Evolutionary conservation across 2,329 filamentous ascomycete species (phyloP).

Genomic region (Fusarium palustre): DNA sequence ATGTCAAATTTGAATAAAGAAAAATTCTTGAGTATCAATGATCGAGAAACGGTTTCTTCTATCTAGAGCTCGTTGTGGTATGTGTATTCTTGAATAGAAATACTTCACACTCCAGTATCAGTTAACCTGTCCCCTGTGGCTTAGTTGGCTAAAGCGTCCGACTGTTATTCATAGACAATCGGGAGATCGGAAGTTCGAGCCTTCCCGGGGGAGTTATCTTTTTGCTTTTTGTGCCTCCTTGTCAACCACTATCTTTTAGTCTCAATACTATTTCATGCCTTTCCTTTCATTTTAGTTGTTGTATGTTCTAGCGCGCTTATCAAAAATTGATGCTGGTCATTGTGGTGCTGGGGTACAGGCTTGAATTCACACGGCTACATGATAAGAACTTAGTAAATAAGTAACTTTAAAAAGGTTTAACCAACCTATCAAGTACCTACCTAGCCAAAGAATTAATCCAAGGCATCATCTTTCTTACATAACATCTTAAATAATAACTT

Average conservation of each 20-base stretch:
- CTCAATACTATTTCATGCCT: accelerated
- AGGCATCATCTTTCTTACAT: too few species aligned
- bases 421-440: too few species aligned
- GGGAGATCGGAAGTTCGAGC: conserved; percentile 49
- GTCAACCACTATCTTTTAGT: too few species aligned
- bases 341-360: too few species aligned
- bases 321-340: too few species aligned
- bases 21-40: neutral
- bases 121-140: conserved; percentile 39
- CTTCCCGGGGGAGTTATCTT: conserved; percentile 45
- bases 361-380: too few species aligned
- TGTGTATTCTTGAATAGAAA: accelerated
- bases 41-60: neutral
- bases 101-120: accelerated
- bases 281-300: neutral
- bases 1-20: neutral
- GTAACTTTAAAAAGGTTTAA: too few species aligned
- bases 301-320: neutral
- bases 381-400: too few species aligned
- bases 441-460: too few species aligned
- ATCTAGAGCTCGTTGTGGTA: accelerated
- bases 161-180: conserved; percentile 46
- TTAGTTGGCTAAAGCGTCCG: conserved; percentile 46
- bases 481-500: too few species aligned
- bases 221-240: neutral